Evolutionary conservation across 129 eudicot genomes (phyloP), one percentile per base, ranked within the genome.

Genomic region (Solidago caesia): DNA sequence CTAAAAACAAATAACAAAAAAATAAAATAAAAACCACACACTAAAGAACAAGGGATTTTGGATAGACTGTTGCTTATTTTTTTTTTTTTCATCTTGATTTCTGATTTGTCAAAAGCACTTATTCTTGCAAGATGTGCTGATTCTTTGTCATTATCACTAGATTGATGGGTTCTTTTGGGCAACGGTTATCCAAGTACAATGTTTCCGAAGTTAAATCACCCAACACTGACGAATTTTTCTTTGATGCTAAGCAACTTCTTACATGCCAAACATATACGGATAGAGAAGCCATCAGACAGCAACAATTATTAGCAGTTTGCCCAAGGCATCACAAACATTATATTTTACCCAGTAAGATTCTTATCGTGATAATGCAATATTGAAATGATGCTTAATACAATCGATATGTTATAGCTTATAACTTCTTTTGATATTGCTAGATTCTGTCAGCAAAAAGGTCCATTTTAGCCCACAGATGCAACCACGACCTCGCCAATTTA

Each of bases 301-400:
- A 94, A 81, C 91, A 91, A 81, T 73, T 94, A 66, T 82, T 94
- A 74, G 89, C 96, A 62, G 80, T 90, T 63, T 79, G 88, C 77
- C 99, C 99, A 66, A 94, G 89, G 86, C 99, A 94, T 87, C 99
- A 94, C 96, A 91, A 94, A 81, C 99, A 86, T 74, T 94, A 94
- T 71, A 85, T 80, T 65, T 82, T 94, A 85, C 99, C 99, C 60
- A 91, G 99, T 94, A 91, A 83, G 88, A 75, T 12, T 47, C 9
- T 45, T 51, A 44, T 12, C 21, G 43, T 44, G 43, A 61, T 21
- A 49, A 27, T 53, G 49, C 60, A 49, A 4, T 27, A 52, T 51
- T 27, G n/a, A 55, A 52, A 33, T 53, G 8, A 14, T 53, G 49
- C 57, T 16, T 0, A 6, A 16, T 48, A 70, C 29, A 56, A 76